Conservation (phyloP, 768 basidiomycete species). For the Amanita pallidorosea region DNA sequence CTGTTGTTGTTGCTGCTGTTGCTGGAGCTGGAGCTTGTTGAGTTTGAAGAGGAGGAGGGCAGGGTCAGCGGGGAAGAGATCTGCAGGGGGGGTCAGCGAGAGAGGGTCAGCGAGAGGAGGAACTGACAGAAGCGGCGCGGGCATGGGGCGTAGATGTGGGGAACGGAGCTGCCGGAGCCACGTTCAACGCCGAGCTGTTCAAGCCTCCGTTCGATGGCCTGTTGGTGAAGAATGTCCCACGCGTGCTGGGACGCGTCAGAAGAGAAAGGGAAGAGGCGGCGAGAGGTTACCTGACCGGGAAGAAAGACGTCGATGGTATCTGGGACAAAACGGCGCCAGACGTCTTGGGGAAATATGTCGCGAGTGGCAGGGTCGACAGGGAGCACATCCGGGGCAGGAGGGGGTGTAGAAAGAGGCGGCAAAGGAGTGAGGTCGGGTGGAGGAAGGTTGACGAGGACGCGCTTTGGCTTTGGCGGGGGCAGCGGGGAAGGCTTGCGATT, state of each 20-base stretch:
- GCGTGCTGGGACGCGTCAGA: constrained; percentile 33
- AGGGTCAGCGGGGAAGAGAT: constrained; percentile 86
- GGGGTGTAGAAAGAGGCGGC: neutral
- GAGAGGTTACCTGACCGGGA: constrained; percentile 56
- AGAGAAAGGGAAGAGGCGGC: constrained; percentile 6
- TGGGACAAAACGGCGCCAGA: constrained; percentile 46
- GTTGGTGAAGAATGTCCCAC: constrained; percentile 66
- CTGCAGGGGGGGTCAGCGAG: constrained; percentile 27
- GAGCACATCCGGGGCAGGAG: constrained; percentile 7
- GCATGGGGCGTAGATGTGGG: constrained; percentile 64
- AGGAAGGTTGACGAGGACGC: constrained; percentile 60
- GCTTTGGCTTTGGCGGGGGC: constrained; percentile 55
- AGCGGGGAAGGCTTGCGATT: constrained; percentile 67
- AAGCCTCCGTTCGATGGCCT: constrained; percentile 71
- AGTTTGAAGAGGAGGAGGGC: constrained; percentile 73
- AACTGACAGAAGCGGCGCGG: constrained; percentile 73
- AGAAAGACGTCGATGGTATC: constrained; percentile 70
- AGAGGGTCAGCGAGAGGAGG: constrained; percentile 13
- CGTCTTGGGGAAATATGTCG: constrained; percentile 57
- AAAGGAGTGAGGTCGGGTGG: neutral
- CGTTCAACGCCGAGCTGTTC: constrained; percentile 73
- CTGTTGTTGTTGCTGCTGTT: constrained; percentile 71
- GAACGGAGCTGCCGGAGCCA: constrained; percentile 40
- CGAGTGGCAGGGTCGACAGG: constrained; percentile 30
- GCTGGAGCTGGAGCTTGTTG: constrained; percentile 74